A percentile compares a stretch with the other conserved stretches of the same genome.
phyloP scores from a whole-genome alignment of 345 rosid species.

The Camelina neglecta region DNA sequence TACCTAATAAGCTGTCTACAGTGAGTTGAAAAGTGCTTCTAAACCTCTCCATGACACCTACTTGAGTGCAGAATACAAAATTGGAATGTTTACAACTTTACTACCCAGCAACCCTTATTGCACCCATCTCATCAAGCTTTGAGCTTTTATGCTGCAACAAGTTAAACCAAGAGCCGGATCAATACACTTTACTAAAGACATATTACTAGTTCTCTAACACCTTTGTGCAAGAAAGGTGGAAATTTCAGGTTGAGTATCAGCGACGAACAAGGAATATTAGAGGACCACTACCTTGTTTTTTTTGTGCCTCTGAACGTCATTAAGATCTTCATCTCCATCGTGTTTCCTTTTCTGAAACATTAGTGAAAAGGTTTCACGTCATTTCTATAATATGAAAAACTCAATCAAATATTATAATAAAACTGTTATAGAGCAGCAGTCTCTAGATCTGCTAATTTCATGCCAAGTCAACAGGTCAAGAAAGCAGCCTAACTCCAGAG shows the following conservation, averaged over 20 bases:
- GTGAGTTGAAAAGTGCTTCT: conserved; percentile 56
- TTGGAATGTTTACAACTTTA: conserved; percentile 45
- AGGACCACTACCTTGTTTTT: conserved; percentile 79
- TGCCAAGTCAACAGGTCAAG: conserved; percentile 1
- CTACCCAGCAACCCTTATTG: conserved; percentile 88
- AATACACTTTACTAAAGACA: conserved; percentile 3
- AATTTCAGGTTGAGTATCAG: conserved; percentile 7
- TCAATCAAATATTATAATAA: conserved; percentile 9
- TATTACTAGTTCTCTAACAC: conserved; percentile 8
- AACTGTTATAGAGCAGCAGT: conserved; percentile 29
- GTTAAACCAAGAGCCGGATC: conserved; percentile 27
- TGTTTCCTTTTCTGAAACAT: conserved; percentile 92
- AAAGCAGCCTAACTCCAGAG: conserved; percentile 23
- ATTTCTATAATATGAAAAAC: conserved; percentile 10
- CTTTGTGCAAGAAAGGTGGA: conserved; percentile 7
- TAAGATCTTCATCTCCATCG: conserved; percentile 88
- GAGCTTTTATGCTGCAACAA: conserved; percentile 86
- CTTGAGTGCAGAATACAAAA: conserved; percentile 37
- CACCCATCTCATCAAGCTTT: conserved; percentile 88
- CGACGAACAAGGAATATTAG: not conserved
- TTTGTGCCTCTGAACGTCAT: conserved; percentile 82
- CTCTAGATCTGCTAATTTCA: conserved; percentile 16
- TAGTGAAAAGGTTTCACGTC: conserved; percentile 30
- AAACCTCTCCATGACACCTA: conserved; percentile 57
- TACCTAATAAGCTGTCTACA: conserved; percentile 62